phyloP scores from a whole-genome alignment of 768 basidiomycete species.

The Paxillus rubicundulus region DNA sequence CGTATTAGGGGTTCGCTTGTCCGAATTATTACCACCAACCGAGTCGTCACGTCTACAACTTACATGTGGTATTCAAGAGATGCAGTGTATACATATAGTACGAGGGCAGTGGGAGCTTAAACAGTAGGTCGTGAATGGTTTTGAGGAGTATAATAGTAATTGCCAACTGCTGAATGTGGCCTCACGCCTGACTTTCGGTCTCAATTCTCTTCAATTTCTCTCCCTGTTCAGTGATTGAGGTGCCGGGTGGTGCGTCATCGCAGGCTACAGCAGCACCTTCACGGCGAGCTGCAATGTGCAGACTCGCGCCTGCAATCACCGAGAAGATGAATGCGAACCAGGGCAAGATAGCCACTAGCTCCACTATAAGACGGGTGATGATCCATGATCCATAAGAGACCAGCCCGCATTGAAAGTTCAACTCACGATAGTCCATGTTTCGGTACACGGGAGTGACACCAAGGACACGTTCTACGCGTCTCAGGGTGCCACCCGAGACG shows the following conservation, averaged over 20 bases:
- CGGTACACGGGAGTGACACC: slow-evolving; percentile 44
- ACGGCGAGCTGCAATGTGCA: slow-evolving; percentile 31
- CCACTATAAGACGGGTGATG: slow-evolving; percentile 34
- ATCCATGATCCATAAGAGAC: too few species aligned
- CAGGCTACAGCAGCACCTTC: not conserved
- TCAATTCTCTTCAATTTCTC: not conserved
- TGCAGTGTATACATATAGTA: too few species aligned
- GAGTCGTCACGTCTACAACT: too few species aligned
- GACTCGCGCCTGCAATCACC: slow-evolving; percentile 34
- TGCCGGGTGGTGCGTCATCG: not conserved
- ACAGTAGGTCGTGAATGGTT: too few species aligned
- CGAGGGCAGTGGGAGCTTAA: too few species aligned
- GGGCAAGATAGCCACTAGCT: slow-evolving; percentile 47
- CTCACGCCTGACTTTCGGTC: not conserved
- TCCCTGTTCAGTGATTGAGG: not conserved
- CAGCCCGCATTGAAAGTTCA: not conserved
- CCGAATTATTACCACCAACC: too few species aligned
- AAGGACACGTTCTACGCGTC: slow-evolving; percentile 33
- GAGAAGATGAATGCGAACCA: slow-evolving; percentile 50
- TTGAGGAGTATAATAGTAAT: too few species aligned
- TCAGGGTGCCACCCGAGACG: slow-evolving; percentile 38
- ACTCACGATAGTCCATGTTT: slow-evolving; percentile 47
- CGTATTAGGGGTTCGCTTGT: too few species aligned
- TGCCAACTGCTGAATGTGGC: too few species aligned
- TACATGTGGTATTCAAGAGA: too few species aligned